Evolutionary conservation across 495 filamentous ascomycete genomes (phyloP), one percentile per base, ranked within the genome.

Genomic region (Penicillium manginii): DNA sequence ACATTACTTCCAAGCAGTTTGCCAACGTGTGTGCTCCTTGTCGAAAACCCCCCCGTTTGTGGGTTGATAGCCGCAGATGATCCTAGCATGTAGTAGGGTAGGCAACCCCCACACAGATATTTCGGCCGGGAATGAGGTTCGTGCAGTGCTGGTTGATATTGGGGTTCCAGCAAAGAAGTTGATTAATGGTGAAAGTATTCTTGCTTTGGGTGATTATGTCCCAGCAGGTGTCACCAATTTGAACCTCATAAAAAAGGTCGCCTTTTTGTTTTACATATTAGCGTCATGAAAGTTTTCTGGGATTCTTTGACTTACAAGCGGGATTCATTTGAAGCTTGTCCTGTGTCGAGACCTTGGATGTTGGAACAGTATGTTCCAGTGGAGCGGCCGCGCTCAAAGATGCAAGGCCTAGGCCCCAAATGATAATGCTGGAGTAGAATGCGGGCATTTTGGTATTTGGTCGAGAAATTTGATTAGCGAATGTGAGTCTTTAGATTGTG

Each of bases 151-250:
- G 48, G 31, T 70, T 70, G 58, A 70, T 65, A 19, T 70, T 65
- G 7, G 65, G 59, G 32, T 70, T 70, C 67, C 67, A 70, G 49
- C 67, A 70, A 9, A 66, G 33, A 1, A 70, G 54, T 21, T 70
- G 60, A 15, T 42, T 59, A 18, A 70, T 65, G 21, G 65, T 68
- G 47, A 70, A 58, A 19, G 48, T 55, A 15, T 65, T 58, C 9
- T 59, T 52, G 40, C 52, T 58, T 2, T 54, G 46, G 1, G 29
- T 8, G 15, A 68, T 60, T 5, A 70, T 68, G 32, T 68, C 62
- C 65, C 62, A 70, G 56, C 67, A 70, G 19, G 67, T 70, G 50
- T 70, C 67, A 12, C 67, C 67, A 11, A n/a, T 5, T 19, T 54
- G 56, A 2, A 70, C 54, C 7, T 46, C 56, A 50, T 68, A 63